Evolutionary conservation across 495 filamentous ascomycete genomes (phyloP).

Genomic region (Xylaria telfairii): DNA sequence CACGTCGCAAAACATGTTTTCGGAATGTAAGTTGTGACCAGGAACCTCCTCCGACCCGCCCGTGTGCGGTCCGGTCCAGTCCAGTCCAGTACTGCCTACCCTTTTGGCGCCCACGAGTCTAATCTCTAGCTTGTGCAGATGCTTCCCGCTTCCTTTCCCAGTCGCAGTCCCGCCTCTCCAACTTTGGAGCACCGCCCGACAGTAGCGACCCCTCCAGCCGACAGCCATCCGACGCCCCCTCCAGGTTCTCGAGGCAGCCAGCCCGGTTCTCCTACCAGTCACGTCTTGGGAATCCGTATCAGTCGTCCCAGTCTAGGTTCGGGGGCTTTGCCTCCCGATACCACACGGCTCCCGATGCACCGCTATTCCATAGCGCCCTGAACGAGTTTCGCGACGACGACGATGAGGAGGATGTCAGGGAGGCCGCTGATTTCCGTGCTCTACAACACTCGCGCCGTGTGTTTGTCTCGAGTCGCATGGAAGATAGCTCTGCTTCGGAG

Average conservation of each 20-base stretch:
- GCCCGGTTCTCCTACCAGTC: constrained; percentile 45
- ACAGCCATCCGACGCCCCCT: constrained; percentile 41
- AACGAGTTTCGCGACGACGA: constrained; percentile 88
- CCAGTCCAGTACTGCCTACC: neutral
- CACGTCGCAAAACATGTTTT: constrained; percentile 73
- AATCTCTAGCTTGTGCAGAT: constrained; percentile 62
- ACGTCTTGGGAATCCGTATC: constrained; percentile 73
- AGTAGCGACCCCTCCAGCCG: constrained; percentile 50
- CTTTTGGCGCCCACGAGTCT: constrained; percentile 18
- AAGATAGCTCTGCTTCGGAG: constrained; percentile 81
- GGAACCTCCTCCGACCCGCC: neutral
- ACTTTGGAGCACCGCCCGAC: constrained; percentile 66
- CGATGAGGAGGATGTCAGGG: constrained; percentile 89
- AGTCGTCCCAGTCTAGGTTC: constrained; percentile 66
- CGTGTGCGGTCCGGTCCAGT: neutral
- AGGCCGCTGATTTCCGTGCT: constrained; percentile 91
- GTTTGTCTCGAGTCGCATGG: constrained; percentile 78
- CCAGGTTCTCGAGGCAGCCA: constrained; percentile 44
- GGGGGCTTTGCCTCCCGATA: constrained; percentile 77
- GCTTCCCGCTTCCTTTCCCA: constrained; percentile 96
- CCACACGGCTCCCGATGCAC: constrained; percentile 71
- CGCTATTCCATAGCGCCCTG: constrained; percentile 83
- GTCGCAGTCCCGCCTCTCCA: constrained; percentile 84
- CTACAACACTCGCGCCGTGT: constrained; percentile 86
- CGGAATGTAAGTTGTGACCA: constrained; percentile 78